phyloP scores from a whole-genome alignment of 2,329 filamentous ascomycete species.

The Penicillium sp. region DNA sequence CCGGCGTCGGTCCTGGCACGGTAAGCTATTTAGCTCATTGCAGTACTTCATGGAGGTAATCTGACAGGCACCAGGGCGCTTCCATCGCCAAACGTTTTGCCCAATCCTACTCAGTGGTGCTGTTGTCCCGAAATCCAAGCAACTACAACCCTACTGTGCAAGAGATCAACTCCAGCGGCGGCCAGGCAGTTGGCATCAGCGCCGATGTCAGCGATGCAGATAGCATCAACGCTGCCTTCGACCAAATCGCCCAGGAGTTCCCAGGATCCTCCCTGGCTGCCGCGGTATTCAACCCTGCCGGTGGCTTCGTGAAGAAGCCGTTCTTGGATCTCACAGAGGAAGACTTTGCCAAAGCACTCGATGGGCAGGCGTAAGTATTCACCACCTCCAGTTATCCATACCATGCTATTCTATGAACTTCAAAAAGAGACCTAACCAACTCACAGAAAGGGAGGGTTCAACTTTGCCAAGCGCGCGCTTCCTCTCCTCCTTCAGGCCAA shows the following conservation, averaged over 20 bases:
- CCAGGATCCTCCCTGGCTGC: conserved; percentile 48
- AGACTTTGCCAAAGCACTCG: conserved; percentile 54
- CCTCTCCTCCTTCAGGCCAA: conserved; percentile 65
- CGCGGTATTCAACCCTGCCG: conserved; percentile 61
- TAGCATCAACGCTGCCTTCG: conserved; percentile 54
- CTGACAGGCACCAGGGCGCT: conserved; percentile 53
- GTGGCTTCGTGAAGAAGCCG: conserved; percentile 57
- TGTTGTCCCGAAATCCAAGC: conserved; percentile 57
- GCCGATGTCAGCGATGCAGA: conserved; percentile 56
- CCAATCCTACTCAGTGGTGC: conserved; percentile 56
- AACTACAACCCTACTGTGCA: conserved; percentile 56
- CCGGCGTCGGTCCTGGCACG: conserved; percentile 49
- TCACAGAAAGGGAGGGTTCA: conserved; percentile 61
- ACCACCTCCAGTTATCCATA: neutral
- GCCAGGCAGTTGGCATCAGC: conserved; percentile 59
- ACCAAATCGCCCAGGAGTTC: conserved; percentile 54
- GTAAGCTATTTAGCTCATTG: conserved; percentile 22
- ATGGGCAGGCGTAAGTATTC: conserved; percentile 49
- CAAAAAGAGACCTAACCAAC: conserved; percentile 1
- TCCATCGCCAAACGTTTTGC: conserved; percentile 61
- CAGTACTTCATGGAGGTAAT: neutral
- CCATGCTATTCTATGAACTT: too few relatives aligned
- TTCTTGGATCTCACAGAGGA: conserved; percentile 60
- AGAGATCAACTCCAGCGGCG: conserved; percentile 59
- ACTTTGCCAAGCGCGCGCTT: conserved; percentile 69